Conservation (phyloP, 2,329 filamentous ascomycete species). For the Fonsecaea erecta region DNA sequence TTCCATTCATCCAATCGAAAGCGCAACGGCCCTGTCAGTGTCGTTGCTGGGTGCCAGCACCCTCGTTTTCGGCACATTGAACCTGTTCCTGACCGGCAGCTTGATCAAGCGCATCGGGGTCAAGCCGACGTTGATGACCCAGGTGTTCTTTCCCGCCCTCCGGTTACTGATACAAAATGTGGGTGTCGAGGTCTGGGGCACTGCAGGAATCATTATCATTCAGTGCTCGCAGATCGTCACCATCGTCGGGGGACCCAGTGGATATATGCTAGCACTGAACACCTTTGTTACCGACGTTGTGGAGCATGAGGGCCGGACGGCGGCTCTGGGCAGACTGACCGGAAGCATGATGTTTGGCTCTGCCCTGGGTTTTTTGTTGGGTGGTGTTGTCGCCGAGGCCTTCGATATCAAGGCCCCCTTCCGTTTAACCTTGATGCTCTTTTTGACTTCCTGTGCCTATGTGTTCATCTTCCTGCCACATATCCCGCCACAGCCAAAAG, state of each 20-base stretch:
- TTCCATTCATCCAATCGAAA: constrained; percentile 65
- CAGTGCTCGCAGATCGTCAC: constrained; percentile 71
- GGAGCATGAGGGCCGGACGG: constrained; percentile 63
- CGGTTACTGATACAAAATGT: constrained; percentile 67
- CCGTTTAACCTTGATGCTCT: constrained; percentile 65
- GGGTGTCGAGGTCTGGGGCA: constrained; percentile 66
- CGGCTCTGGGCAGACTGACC: constrained; percentile 67
- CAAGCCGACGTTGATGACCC: constrained; percentile 64
- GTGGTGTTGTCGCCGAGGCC: constrained; percentile 67
- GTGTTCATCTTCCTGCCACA: constrained; percentile 51
- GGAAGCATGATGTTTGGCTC: constrained; percentile 71
- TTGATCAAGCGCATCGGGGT: constrained; percentile 69
- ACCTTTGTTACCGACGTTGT: constrained; percentile 70
- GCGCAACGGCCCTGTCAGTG: constrained; percentile 66
- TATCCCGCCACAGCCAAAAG: constrained; percentile 48
- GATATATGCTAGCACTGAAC: constrained; percentile 71
- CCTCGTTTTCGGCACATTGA: constrained; percentile 69
- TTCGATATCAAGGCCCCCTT: constrained; percentile 70
- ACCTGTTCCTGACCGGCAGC: constrained; percentile 70
- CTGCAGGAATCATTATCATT: constrained; percentile 68
- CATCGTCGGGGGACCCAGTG: constrained; percentile 69
- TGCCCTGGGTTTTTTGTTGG: constrained; percentile 66
- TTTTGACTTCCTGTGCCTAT: constrained; percentile 50
- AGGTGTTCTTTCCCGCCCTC: constrained; percentile 68
- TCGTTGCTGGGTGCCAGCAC: constrained; percentile 70